Evolutionary conservation across 768 basidiomycete genomes (phyloP), one percentile per base, ranked within the genome.

Genomic region (Suillus ampliporus): DNA sequence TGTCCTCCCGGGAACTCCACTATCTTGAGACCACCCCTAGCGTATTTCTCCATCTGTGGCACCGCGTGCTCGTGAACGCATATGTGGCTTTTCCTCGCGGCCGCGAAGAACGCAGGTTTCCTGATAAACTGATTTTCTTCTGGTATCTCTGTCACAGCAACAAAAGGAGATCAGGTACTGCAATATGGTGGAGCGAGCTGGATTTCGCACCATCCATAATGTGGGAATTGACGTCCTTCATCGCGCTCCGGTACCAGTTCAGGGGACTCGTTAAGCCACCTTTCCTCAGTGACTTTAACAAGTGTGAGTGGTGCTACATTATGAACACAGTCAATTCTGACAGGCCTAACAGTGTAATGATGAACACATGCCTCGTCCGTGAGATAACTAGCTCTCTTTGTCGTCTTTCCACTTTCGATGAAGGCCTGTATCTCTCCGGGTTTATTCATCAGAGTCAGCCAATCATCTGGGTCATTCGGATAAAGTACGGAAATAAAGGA

Each of bases 91-190:
- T 73, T 70, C 59, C 65, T 72, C 6, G 75, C 74, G 5, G 68
- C 77, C 10, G 70, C 79, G 67, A 78, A 75, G 66, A 79, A 78
- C n/a, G 76, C 70, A 0, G 80, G 82, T 61, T 74, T 75, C 35
- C 63, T 62, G 28, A 82, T 69, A 28, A 62, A 64, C 54, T 72
- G 64, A 19, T 72, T 64, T 40, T 70, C 70, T 13, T 70, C 68
- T 28, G 72, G 54, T 41, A 73, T 52, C 37, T 65, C 67, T 76
- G 58, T 31, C 28, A 51, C n/a, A 44, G 56, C 31, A 28, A 34
- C 23, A 10, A 38, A 19, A 11, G 3, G 21, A 28, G 21, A 6
- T 66, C 48, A 62, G 61, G 38, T 15, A 44, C 31, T 37, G 26
- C 14, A 28, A 51, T 21, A n/a, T 19, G 11, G 11, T 26, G 26